These are phyloP conservation scores for Ustanciosporium gigantosporum DNA, from an alignment of 1,284 basidiomycete species.

Conservation along the genomic window DNA sequence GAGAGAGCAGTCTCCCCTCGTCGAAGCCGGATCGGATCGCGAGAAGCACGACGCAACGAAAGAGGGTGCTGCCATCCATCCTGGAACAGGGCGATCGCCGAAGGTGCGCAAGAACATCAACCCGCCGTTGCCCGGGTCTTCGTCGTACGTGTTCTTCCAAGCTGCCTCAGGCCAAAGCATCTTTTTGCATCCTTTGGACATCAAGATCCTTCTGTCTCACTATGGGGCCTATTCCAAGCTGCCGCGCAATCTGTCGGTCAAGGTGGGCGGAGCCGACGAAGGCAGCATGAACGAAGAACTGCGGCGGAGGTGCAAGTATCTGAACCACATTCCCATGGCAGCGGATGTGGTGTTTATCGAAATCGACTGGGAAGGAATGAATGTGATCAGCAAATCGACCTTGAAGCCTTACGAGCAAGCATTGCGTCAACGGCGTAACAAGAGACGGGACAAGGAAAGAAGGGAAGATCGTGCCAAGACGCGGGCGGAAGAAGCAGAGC, in stretches of 20 bases:
- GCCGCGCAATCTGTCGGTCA: slow-evolving; percentile 77
- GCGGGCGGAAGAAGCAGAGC: slow-evolving; percentile 48
- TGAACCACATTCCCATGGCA: slow-evolving; percentile 85
- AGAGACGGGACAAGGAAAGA: slow-evolving; percentile 44
- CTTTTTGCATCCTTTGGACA: slow-evolving; percentile 93
- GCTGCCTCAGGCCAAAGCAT: slow-evolving; percentile 86
- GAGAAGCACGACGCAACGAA: slow-evolving; percentile 1
- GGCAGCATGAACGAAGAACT: slow-evolving; percentile 83
- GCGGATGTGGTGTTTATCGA: slow-evolving; percentile 94
- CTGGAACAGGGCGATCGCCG: slow-evolving; percentile 3
- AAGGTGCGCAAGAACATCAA: slow-evolving; percentile 47
- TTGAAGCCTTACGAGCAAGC: slow-evolving; percentile 52
- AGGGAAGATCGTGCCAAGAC: slow-evolving; percentile 53
- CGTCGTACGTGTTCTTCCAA: slow-evolving; percentile 88
- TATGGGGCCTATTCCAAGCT: slow-evolving; percentile 82
- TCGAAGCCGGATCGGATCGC: not conserved
- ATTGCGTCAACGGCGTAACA: slow-evolving; percentile 43
- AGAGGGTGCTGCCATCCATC: not conserved
- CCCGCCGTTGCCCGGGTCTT: slow-evolving; percentile 47
- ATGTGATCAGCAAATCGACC: slow-evolving; percentile 35
- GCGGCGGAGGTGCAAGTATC: slow-evolving; percentile 90
- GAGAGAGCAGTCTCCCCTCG: not conserved
- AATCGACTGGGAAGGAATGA: slow-evolving; percentile 67
- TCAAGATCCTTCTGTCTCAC: slow-evolving; percentile 84
- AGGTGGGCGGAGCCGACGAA: slow-evolving; percentile 74